phyloP scores from a whole-genome alignment of 2,329 filamentous ascomycete species.

The Epichloe scottii region DNA sequence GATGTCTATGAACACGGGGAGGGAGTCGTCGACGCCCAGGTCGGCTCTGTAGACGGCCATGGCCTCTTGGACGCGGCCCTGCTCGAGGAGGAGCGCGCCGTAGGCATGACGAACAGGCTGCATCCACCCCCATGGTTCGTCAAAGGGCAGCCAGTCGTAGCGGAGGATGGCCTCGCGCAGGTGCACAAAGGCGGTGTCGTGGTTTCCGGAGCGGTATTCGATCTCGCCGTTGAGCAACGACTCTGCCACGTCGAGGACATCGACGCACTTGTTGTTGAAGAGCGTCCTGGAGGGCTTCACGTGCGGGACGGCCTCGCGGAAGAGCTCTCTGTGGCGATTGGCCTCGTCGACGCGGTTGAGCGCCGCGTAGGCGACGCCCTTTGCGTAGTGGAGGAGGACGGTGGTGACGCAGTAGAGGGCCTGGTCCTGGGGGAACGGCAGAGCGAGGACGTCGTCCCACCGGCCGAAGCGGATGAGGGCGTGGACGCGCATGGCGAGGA shows the following conservation, averaged over 20 bases:
- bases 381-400: slow-evolving; percentile 55
- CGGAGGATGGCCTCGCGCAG: slow-evolving; percentile 44
- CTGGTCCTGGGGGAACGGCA: slow-evolving; percentile 43
- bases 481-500: slow-evolving; percentile 55
- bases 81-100: slow-evolving; percentile 56
- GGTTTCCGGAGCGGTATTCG: slow-evolving; percentile 51
- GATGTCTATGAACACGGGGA: slow-evolving; percentile 56
- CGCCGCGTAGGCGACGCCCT: slow-evolving; percentile 53
- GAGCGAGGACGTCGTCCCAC: slow-evolving; percentile 52
- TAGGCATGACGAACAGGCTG: slow-evolving; percentile 60
- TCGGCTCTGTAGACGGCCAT: slow-evolving; percentile 46
- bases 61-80: slow-evolving; percentile 44
- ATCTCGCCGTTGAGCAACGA: slow-evolving; percentile 64
- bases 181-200: slow-evolving; percentile 44
- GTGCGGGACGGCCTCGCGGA: slow-evolving; percentile 33
- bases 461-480: slow-evolving; percentile 60
- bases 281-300: slow-evolving; percentile 47
- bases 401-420: slow-evolving; percentile 57
- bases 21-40: slow-evolving; percentile 43
- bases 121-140: slow-evolving; percentile 74
- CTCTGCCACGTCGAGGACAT: slow-evolving; percentile 51
- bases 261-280: slow-evolving; percentile 27
- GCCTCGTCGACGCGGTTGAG: slow-evolving; percentile 43
- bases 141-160: slow-evolving; percentile 54
- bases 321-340: slow-evolving; percentile 33